Evolutionary conservation across 306 rosid genomes (phyloP), one percentile per base, ranked within the genome.

Genomic region (Quercus dentata): DNA sequence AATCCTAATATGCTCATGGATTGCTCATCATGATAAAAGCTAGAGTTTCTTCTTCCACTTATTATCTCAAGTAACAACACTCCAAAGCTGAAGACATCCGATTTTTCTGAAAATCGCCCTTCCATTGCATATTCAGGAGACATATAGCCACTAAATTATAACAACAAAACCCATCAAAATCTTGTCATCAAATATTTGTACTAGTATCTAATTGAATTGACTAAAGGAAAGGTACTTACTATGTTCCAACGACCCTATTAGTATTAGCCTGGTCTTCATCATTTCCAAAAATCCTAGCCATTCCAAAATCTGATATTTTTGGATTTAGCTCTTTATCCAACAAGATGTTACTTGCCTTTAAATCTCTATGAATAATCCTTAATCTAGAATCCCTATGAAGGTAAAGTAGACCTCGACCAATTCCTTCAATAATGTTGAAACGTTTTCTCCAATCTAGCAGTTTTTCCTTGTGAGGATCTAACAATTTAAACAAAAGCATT

Each of bases 171-270:
- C 23, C 65, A 59, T 23, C 23, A 9, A 23, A 18, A 21, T 20
- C 65, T 21, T 23, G 28, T 10, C 12, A 21, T 59, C 65, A 1
- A 59, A 20, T 59, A 59, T 49, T 13, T 3, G 15, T 49, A 49
- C 15, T 49, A 13, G 35, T 27, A 62, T 62, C n/a, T 4, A 12
- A 62, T 12, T 62, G 38, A 62, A 13, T 62, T 62, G 35, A 25
- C 0, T 6, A 75, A n/a, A 41, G 1, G 8, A 31, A 56, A 51
- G 21, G 1, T 10, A 5, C 81, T 72, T 76, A 81, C 81, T 62
- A 81, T 62, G 85, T 81, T 69, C 84, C 87, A 2, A 80, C 58
- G 23, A 84, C 55, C 12, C 84, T 84, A 46, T 8, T 35, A 15
- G 87, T 81, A 69, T 74, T 84, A 12, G 51, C 80, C 2, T 61